Base-by-base conservation (phyloP, 2,329 filamentous ascomycete species). In the Seiridium cupressi region DNA sequence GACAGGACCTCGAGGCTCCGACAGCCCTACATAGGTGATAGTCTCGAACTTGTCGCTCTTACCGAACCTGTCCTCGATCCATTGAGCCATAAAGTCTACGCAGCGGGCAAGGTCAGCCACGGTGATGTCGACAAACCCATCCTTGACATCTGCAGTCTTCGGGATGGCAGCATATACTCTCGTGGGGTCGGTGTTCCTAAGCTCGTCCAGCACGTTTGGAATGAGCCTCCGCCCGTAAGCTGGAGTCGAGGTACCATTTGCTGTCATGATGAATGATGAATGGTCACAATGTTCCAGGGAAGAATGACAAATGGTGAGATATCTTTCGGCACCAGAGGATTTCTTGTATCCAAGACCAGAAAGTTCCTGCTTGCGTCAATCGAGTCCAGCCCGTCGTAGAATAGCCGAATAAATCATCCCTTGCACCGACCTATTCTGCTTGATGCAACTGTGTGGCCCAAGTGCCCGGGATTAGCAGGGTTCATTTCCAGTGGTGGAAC, bases 1-100 rank as follows among this genome's bases (percentile, higher is more conserved):
- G 44, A 74, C 68, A 31, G 66, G 69, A 32, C 70, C 64, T 7
- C 72, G 68, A 31, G 74, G 60, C 59, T 76, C 73, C 8, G 61
- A 57, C 6, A 65, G n/a, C 59, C 62, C 63, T 48, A 69, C 51
- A 53, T 68, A 69, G 5, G 62, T 61, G 36, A 72, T 57, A 9
- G 69, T 67, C 36, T 66, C 64, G 46, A 68, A 70, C 18, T 58
- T 51, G 44, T 55, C 18, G n/a, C 59, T 61, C 18, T 42, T 61
- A 11, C 63, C 69, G 51, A 70, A 61, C 6, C 54, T 58, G 4
- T 64, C 55, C 44, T 71, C 63, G 13, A 73, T 59, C 66, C 66
- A 70, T 53, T 56, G 57, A 0, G 70, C 70, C 31, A 67, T 65
- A 55, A 65, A 67, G 54, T 72, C 64, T 31, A 69, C 60, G 51